Percentiles rank a stretch among this genome's conserved stretches.
phyloP scores from a whole-genome alignment of 371 early-diverging fungal genomes.

The Haplosporangium sp. region DNA sequence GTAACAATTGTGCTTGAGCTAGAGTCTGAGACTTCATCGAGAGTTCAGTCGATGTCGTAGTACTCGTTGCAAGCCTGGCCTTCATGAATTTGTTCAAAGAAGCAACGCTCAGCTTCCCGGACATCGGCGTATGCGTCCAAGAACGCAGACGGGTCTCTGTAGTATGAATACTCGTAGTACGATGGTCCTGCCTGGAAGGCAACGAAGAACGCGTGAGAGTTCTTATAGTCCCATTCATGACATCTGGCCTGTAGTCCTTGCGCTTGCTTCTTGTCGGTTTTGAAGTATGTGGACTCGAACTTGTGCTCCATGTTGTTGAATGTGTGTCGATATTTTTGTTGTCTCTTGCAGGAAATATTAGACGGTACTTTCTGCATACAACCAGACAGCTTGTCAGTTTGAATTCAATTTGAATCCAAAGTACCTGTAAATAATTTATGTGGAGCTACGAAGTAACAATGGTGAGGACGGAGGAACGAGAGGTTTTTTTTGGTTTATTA shows the following conservation, averaged over 20 bases:
- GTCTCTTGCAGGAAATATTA: background rate
- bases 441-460: background rate
- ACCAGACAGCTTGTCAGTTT: slow-evolving; percentile 4
- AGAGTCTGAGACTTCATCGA: too few relatives aligned
- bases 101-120: background rate
- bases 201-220: background rate
- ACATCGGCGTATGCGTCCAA: background rate
- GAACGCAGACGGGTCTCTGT: slow-evolving; percentile 1
- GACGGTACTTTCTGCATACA: background rate
- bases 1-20: too few relatives aligned
- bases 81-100: slow-evolving; percentile 10
- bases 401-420: too few relatives aligned
- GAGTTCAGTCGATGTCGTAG: slow-evolving; percentile 21
- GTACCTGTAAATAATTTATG: background rate
- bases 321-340: background rate
- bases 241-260: background rate
- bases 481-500: slow-evolving; percentile 2
- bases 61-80: slow-evolving; percentile 13
- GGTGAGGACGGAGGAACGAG: background rate
- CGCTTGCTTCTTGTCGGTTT: background rate
- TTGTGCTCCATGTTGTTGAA: background rate
- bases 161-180: slow-evolving; percentile 4
- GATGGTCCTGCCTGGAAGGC: background rate
- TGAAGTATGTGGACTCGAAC: slow-evolving; percentile 2
- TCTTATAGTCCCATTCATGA: background rate